Conservation (phyloP, 345 rosid genomes). For the Gynandropsis gynandra region DNA sequence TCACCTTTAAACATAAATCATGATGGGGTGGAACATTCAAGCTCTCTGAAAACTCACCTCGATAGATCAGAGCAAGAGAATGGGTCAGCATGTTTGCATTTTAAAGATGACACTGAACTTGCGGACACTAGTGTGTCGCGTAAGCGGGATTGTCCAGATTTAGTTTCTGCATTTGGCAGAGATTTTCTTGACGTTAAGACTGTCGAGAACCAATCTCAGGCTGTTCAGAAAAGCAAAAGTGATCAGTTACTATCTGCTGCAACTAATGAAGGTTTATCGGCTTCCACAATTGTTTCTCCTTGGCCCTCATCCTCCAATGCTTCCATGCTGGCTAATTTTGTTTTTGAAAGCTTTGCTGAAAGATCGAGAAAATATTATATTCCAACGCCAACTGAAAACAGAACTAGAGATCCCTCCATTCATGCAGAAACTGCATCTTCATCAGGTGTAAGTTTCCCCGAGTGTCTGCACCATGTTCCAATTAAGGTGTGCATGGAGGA, state of each 20-base stretch:
- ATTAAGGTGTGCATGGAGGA: conserved; percentile 19
- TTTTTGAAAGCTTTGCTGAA: conserved; percentile 24
- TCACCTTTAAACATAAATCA: conserved; percentile 27
- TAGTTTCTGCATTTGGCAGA: too few relatives aligned
- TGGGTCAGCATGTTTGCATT: conserved; percentile 20
- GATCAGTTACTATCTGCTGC: conserved; percentile 23
- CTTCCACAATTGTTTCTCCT: conserved; percentile 30
- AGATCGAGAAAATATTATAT: conserved; percentile 24
- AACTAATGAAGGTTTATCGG: conserved; percentile 24
- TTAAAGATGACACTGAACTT: conserved; percentile 27
- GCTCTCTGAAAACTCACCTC: conserved; percentile 27
- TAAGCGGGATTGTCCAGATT: conserved; percentile 17
- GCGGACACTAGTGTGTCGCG: conserved; percentile 26
- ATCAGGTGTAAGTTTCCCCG: conserved; percentile 22
- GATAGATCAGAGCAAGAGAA: conserved; percentile 31
- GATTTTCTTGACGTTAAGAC: too few relatives aligned
- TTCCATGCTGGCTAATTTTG: conserved; percentile 25
- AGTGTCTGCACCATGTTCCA: conserved; percentile 32
- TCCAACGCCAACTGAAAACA: conserved; percentile 30
- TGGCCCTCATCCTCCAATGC: conserved; percentile 25
- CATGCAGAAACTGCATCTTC: conserved; percentile 32
- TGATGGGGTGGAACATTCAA: conserved; percentile 25
- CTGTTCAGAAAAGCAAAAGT: conserved; percentile 24
- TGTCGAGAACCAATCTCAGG: conserved; percentile 26
- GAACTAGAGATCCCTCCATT: conserved; percentile 14